phyloP scores from a whole-genome alignment of 1,139 yeast species.

The Schizosaccharomyces versatilis region DNA sequence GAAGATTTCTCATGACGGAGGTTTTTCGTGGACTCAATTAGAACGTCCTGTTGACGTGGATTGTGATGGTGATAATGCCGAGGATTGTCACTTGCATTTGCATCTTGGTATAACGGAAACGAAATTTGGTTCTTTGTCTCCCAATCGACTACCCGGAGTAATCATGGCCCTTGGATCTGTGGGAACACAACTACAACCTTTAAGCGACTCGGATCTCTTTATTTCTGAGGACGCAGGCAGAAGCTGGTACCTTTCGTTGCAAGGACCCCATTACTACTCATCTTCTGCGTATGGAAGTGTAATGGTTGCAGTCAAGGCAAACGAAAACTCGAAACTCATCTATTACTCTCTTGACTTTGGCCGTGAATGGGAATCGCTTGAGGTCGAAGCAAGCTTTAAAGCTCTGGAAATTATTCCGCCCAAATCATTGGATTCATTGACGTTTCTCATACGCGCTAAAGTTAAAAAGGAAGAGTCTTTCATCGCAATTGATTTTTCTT shows the following conservation, averaged over 20 bases:
- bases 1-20: slow-evolving; percentile 38
- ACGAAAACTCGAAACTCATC: slow-evolving; percentile 14
- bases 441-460: slow-evolving; percentile 18
- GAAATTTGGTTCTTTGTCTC: too few species aligned
- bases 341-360: slow-evolving; percentile 62
- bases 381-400: slow-evolving; percentile 28
- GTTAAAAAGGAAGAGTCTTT: slow-evolving; percentile 15
- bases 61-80: slow-evolving; percentile 20
- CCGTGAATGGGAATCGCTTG: slow-evolving; percentile 32
- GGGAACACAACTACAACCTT: slow-evolving; percentile 16
- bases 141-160: slow-evolving; percentile 25
- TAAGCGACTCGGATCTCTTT: slow-evolving; percentile 23
- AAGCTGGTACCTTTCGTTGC: slow-evolving; percentile 39
- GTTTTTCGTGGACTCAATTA: slow-evolving; percentile 37
- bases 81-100: slow-evolving; percentile 37
- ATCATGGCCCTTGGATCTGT: slow-evolving; percentile 28
- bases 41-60: slow-evolving; percentile 23
- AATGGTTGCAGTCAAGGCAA: slow-evolving; percentile 36
- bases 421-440: slow-evolving; percentile 57
- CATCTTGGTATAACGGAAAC: slow-evolving; percentile 17
- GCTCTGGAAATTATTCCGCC: slow-evolving; percentile 25
- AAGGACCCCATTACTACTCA: slow-evolving; percentile 34
- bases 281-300: slow-evolving; percentile 71
- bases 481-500: slow-evolving; percentile 21
- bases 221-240: slow-evolving; percentile 62